phyloP scores from a whole-genome alignment of 352 stramenopile genomes.

The Globisporangium nodosum region DNA sequence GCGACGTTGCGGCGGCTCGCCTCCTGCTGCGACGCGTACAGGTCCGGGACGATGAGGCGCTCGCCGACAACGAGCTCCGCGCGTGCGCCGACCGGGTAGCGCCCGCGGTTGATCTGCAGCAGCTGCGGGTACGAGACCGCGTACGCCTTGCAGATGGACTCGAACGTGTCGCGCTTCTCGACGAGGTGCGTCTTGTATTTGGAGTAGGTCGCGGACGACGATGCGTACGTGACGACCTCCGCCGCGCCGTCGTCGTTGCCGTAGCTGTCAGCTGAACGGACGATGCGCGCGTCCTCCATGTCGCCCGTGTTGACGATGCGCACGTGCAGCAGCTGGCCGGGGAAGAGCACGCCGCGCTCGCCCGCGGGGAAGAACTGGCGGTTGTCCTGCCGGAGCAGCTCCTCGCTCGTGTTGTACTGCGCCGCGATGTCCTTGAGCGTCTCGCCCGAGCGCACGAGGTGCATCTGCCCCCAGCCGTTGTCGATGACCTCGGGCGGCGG shows the following conservation, averaged over 20 bases:
- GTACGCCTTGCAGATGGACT: slow-evolving; percentile 63
- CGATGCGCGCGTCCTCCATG: slow-evolving; percentile 28
- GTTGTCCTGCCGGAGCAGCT: slow-evolving; percentile 77
- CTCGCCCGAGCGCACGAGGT: slow-evolving; percentile 66
- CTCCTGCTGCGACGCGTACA: slow-evolving; percentile 43
- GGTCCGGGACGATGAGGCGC: slow-evolving; percentile 70
- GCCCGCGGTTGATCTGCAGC: slow-evolving; percentile 72
- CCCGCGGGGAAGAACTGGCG: slow-evolving; percentile 72
- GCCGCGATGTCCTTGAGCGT: slow-evolving; percentile 58
- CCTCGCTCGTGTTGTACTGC: slow-evolving; percentile 79
- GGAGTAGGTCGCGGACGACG: slow-evolving; percentile 40
- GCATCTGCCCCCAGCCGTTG: slow-evolving; percentile 82
- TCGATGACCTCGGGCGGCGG: slow-evolving; percentile 76
- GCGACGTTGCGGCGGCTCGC: slow-evolving; percentile 61
- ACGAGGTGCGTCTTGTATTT: slow-evolving; percentile 73
- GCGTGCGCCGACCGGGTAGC: slow-evolving; percentile 60
- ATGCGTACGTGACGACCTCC: slow-evolving; percentile 16
- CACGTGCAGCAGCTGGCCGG: slow-evolving; percentile 74
- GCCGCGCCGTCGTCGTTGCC: background rate
- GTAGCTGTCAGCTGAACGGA: background rate
- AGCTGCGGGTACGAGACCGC: slow-evolving; percentile 61
- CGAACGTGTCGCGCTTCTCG: slow-evolving; percentile 50
- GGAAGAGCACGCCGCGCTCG: slow-evolving; percentile 58
- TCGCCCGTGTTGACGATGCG: slow-evolving; percentile 72
- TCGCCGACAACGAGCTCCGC: slow-evolving; percentile 54